Conservation (phyloP, 129 eudicot genomes). For the Pseudognaphalium luteoalbum region DNA sequence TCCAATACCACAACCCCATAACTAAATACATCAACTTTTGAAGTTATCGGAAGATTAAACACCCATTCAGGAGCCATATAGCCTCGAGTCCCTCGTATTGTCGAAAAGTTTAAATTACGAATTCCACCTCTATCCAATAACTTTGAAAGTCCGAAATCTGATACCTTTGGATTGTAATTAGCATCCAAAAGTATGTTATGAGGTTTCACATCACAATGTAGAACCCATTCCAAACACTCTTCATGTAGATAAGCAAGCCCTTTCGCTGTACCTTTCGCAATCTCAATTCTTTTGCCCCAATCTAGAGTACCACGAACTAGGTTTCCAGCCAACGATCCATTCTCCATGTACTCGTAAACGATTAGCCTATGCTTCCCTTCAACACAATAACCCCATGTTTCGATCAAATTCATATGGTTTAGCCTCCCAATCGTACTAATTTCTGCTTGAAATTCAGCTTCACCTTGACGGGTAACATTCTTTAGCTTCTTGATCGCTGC, state of each 20-base stretch:
- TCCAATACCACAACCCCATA: slow-evolving; percentile 40
- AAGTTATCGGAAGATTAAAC: slow-evolving; percentile 31
- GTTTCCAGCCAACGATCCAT: slow-evolving; percentile 38
- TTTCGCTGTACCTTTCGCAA: slow-evolving; percentile 33
- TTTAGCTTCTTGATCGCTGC: slow-evolving; percentile 38
- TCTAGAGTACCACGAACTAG: slow-evolving; percentile 15
- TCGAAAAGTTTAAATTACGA: slow-evolving; percentile 21
- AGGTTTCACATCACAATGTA: slow-evolving; percentile 45
- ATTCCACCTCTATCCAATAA: slow-evolving; percentile 23
- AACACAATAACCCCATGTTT: slow-evolving; percentile 37
- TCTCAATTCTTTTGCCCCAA: slow-evolving; percentile 17
- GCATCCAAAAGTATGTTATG: slow-evolving; percentile 35
- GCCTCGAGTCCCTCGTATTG: slow-evolving; percentile 39
- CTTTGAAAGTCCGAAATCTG: slow-evolving; percentile 40
- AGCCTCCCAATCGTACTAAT: slow-evolving; percentile 27
- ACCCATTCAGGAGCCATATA: slow-evolving; percentile 46
- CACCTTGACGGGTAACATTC: slow-evolving; percentile 14
- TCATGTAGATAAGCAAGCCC: slow-evolving; percentile 43
- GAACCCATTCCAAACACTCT: slow-evolving; percentile 45
- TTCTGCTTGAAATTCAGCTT: slow-evolving; percentile 38
- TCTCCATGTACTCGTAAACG: slow-evolving; percentile 40
- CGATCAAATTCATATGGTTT: slow-evolving; percentile 39
- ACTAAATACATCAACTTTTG: slow-evolving; percentile 43
- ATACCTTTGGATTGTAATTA: slow-evolving; percentile 31
- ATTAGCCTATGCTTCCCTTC: slow-evolving; percentile 37